Conservation (phyloP, 1,139 yeast species). For the Pichia sp. region DNA sequence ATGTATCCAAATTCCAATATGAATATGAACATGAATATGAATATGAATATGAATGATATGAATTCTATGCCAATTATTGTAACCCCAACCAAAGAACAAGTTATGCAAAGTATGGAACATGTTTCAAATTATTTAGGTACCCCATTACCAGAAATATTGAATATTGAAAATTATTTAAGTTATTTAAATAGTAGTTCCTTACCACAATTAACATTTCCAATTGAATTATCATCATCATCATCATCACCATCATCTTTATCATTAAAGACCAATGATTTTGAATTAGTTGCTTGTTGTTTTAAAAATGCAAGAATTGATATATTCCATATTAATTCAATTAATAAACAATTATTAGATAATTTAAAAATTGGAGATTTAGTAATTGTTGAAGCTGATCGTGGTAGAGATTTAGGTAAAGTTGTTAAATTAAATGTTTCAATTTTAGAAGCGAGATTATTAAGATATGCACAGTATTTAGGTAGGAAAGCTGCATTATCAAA, state of each 20-base stretch:
- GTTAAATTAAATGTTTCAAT: slow-evolving; percentile 58
- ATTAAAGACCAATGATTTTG: slow-evolving; percentile 15
- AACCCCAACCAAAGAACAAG: slow-evolving; percentile 8
- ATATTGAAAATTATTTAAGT: slow-evolving; percentile 20
- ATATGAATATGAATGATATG: background rate
- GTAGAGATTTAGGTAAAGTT: slow-evolving; percentile 82
- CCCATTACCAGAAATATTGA: slow-evolving; percentile 21
- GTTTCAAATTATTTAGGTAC: slow-evolving; percentile 22
- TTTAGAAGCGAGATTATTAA: slow-evolving; percentile 53
- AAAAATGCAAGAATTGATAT: slow-evolving; percentile 87
- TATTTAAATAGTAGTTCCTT: slow-evolving; percentile 21
- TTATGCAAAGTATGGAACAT: slow-evolving; percentile 1
- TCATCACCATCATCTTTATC: too few relatives aligned
- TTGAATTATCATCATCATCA: slow-evolving; percentile 16
- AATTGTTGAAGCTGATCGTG: slow-evolving; percentile 96
- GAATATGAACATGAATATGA: background rate
- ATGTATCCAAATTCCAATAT: background rate
- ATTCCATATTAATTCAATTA: slow-evolving; percentile 46
- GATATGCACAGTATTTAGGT: slow-evolving; percentile 49
- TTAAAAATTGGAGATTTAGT: slow-evolving; percentile 72
- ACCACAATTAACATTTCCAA: slow-evolving; percentile 27
- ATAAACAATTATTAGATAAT: slow-evolving; percentile 39
- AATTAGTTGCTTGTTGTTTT: slow-evolving; percentile 67
- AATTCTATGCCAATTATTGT: slow-evolving; percentile 1
- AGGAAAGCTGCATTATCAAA: slow-evolving; percentile 47